Evolutionary conservation across 2,329 filamentous ascomycete species (phyloP), one percentile per base, ranked within the genome.

Genomic region (Sclerotinia minor): DNA sequence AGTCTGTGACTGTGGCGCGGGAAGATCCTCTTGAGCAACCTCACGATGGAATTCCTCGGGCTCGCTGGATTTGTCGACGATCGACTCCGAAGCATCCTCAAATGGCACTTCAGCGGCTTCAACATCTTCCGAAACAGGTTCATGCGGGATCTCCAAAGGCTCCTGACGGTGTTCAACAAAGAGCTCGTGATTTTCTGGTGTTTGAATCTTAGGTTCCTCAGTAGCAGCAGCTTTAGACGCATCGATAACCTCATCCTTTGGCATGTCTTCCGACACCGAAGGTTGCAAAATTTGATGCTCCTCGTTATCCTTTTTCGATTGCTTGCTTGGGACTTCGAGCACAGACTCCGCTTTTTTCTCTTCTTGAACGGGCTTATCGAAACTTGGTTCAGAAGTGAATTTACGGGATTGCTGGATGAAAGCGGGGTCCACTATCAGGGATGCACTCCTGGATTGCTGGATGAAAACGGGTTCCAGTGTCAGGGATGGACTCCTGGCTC

Each of bases 261-360:
- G 11, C 26, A 50, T 60, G n/a, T 60, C 47, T 13, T 65, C 35
- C 4, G 63, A 32, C 21, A 24, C 21, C 15, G 38, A 47, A 13
- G 53, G 61, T 54, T 54, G 55, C 44, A 57, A 38, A 44, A 64
- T 65, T 44, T 63, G 66, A 50, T 64, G 64, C 44, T 73, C 70
- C 61, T 71, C 70, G 41, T 72, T 70, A 15, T 81, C 79, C 68
- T 63, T 70, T 60, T 70, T 69, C 19, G 67, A 58, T 55, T 69
- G 57, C 17, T 6, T 7, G 29, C 15, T 29, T 15, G 47, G 2
- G n/a, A 38, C n/a, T 11, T 21, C 47, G 17, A 13, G 21, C 26
- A 41, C 24, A 5, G 32, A 29, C 41, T 38, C 32, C 29, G 5
- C 1, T 15, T 19, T 32, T 21, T 41, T 21, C 17, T 8, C n/a